Percentiles rank a stretch among this genome's conserved stretches.
Conservation (phyloP, 306 rosid genomes). For the Pueraria montana region DNA sequence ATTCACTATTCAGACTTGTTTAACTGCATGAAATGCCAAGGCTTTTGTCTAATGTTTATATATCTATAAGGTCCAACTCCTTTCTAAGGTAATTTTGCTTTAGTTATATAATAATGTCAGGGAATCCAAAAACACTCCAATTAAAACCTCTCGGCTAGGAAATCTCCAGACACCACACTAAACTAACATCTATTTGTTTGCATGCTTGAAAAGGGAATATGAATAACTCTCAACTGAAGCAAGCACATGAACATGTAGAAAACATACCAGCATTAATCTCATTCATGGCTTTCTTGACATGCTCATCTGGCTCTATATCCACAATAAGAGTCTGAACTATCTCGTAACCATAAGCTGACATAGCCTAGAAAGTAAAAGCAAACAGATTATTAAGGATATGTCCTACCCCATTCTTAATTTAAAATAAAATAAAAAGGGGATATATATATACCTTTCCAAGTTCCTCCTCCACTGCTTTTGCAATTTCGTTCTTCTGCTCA, state of each 20-base stretch:
- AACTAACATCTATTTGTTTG: neutral
- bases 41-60: neutral
- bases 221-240: no score
- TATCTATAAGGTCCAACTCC: no score
- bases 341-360: slow-evolving; percentile 47
- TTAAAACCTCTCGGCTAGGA: no score
- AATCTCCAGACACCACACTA: no score
- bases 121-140: no score
- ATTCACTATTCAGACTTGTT: neutral
- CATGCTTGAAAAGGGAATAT: no score
- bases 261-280: slow-evolving; percentile 82
- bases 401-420: no score
- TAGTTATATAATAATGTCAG: no score
- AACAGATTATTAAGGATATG: neutral
- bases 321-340: slow-evolving; percentile 6
- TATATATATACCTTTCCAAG: slow-evolving; percentile 83
- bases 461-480: slow-evolving; percentile 83
- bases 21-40: neutral
- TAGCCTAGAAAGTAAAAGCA: neutral
- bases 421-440: no score
- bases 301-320: slow-evolving; percentile 34
- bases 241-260: no score
- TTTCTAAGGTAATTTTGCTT: neutral
- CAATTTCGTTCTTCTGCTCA: slow-evolving; percentile 87
- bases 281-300: slow-evolving; percentile 87